These are phyloP conservation scores for Fraxinus anomala DNA, from an alignment of 257 asterid species.

Conservation along the genomic window DNA sequence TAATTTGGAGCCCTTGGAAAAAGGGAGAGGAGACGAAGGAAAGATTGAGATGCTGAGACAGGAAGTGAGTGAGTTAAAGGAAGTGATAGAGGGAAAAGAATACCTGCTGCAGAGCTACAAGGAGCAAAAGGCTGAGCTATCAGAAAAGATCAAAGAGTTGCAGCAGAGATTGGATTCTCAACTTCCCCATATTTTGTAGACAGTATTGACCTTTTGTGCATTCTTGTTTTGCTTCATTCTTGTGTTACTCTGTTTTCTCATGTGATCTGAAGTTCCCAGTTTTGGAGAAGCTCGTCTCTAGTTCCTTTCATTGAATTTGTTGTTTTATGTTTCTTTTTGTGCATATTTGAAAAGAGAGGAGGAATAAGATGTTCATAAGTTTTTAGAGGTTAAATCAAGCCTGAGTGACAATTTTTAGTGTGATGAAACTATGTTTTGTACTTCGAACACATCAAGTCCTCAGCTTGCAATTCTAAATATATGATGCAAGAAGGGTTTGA, in stretches of 20 bases:
- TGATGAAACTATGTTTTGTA: slow-evolving; percentile 7
- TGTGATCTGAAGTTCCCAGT: slow-evolving; percentile 38
- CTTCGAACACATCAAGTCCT: background rate
- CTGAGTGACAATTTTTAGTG: slow-evolving; percentile 27
- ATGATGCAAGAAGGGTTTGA: background rate
- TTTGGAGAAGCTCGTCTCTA: slow-evolving; percentile 23
- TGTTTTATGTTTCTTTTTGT: background rate
- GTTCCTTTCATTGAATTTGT: background rate
- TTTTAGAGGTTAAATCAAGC: slow-evolving; percentile 16
- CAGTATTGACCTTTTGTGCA: slow-evolving; percentile 43
- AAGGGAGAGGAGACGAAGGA: slow-evolving; percentile 52
- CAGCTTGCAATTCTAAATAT: background rate
- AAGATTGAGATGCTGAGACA: slow-evolving; percentile 70
- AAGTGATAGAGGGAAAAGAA: slow-evolving; percentile 80
- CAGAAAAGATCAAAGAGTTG: slow-evolving; percentile 51
- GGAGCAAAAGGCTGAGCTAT: slow-evolving; percentile 83
- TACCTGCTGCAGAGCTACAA: slow-evolving; percentile 81
- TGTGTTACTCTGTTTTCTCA: background rate
- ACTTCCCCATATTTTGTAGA: slow-evolving; percentile 80
- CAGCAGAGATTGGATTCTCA: slow-evolving; percentile 81
- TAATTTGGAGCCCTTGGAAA: slow-evolving; percentile 42
- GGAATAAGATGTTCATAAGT: slow-evolving; percentile 24
- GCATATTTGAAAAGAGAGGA: background rate
- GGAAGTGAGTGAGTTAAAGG: slow-evolving; percentile 78
- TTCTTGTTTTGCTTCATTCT: slow-evolving; percentile 31